Evolutionary conservation across 495 filamentous ascomycete species (phyloP).

Genomic region (Hyaloscypha bicolor): DNA sequence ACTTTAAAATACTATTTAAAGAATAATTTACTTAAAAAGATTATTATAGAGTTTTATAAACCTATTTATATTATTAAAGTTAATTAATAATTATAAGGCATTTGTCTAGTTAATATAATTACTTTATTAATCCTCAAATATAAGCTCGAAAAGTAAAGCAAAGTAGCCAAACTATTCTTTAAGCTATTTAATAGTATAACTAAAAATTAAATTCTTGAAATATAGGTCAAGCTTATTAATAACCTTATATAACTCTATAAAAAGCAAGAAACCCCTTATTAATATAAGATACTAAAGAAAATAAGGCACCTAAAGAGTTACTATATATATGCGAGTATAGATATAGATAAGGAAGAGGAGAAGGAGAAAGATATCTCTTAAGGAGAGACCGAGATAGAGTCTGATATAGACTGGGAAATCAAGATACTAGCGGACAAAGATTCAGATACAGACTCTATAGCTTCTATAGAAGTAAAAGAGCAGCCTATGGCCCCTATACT

Average conservation of each 20-base stretch:
- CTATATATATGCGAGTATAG: background rate
- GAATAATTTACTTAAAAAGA: background rate
- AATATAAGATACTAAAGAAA: background rate
- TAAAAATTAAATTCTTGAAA: background rate
- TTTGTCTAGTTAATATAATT: background rate
- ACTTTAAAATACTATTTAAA: background rate
- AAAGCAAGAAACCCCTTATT: background rate
- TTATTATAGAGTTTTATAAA: background rate
- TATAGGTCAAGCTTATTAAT: background rate
- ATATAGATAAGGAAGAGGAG: background rate
- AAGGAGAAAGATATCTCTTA: background rate
- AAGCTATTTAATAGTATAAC: too few relatives aligned
- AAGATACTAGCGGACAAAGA: background rate
- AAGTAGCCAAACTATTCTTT: too few relatives aligned
- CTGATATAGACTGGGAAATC: background rate
- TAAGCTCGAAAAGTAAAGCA: too few relatives aligned
- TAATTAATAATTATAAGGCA: background rate
- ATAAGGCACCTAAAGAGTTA: background rate
- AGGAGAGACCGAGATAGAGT: background rate
- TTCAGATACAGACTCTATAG: background rate
- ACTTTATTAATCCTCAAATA: too few relatives aligned
- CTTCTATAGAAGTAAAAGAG: background rate
- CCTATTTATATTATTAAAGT: background rate
- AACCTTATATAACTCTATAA: background rate
- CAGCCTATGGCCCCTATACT: background rate